phyloP scores from a whole-genome alignment of 495 filamentous ascomycete genomes.

The Corynascus novoguineensis region DNA sequence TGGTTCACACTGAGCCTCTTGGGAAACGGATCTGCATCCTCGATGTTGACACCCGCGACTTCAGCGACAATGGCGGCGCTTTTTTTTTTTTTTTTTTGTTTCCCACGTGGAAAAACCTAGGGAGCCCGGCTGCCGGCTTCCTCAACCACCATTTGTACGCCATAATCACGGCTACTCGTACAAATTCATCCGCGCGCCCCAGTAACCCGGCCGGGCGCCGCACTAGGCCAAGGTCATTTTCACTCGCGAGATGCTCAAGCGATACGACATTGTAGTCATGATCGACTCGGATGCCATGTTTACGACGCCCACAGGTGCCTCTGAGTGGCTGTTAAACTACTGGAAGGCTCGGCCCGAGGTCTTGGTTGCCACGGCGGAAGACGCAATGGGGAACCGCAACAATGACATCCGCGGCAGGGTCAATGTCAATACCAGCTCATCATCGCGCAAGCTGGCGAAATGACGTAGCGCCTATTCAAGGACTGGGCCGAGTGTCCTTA shows the following conservation, averaged over 20 bases:
- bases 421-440: slow-evolving; percentile 32
- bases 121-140: slow-evolving; percentile 30
- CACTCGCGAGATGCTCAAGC: slow-evolving; percentile 39
- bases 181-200: slow-evolving; percentile 40
- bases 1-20: slow-evolving; percentile 25
- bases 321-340: slow-evolving; percentile 53
- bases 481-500: slow-evolving; percentile 32
- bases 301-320: slow-evolving; percentile 43
- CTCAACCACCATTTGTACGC: slow-evolving; percentile 43
- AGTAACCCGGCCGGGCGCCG: slow-evolving; percentile 32
- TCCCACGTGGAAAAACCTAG: slow-evolving; percentile 21
- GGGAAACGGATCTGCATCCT: slow-evolving; percentile 36
- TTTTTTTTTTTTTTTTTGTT: slow-evolving; percentile 31
- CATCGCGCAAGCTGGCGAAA: slow-evolving; percentile 25
- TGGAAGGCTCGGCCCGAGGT: slow-evolving; percentile 42
- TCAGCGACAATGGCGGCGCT: slow-evolving; percentile 27
- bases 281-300: slow-evolving; percentile 49
- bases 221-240: slow-evolving; percentile 49
- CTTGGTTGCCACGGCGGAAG: slow-evolving; percentile 43
- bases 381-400: slow-evolving; percentile 28
- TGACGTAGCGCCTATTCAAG: slow-evolving; percentile 25
- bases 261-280: slow-evolving; percentile 48
- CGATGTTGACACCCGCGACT: slow-evolving; percentile 37
- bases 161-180: slow-evolving; percentile 52
- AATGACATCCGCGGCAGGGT: slow-evolving; percentile 13